Evolutionary conservation across 495 filamentous ascomycete genomes (phyloP).

Genomic region (Friedmanniomyces simplex): DNA sequence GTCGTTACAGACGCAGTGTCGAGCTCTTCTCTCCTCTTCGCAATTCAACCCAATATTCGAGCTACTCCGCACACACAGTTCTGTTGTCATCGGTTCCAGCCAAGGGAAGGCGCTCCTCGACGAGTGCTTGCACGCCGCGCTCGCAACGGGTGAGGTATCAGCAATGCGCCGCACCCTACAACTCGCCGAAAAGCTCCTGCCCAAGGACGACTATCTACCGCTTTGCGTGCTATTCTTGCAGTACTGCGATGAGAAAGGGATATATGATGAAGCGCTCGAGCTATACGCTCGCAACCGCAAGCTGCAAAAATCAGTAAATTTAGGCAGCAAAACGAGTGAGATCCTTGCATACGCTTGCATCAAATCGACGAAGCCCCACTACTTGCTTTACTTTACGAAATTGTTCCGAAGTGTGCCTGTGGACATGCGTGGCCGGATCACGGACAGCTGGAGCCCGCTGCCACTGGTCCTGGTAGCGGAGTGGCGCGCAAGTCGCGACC

Average conservation of each 20-base stretch:
- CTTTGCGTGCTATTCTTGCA: neutral
- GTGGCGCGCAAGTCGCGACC: constrained; percentile 1
- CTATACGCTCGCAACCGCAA: too few species aligned
- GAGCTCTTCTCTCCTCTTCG: neutral
- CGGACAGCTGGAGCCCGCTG: neutral
- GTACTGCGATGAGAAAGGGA: neutral
- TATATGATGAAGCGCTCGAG: neutral
- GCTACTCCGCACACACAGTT: neutral
- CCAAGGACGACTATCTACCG: neutral
- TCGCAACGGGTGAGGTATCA: neutral
- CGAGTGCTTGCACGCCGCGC: neutral
- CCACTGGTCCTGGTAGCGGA: neutral
- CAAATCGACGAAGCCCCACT: neutral
- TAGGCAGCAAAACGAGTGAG: neutral
- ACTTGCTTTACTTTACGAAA: neutral
- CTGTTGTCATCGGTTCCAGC: neutral
- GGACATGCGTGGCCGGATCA: constrained; percentile 1
- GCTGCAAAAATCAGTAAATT: neutral
- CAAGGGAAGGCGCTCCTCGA: neutral
- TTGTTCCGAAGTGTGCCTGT: neutral
- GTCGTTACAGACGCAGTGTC: too few species aligned
- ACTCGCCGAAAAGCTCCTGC: neutral
- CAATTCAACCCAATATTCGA: neutral
- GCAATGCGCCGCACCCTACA: neutral
- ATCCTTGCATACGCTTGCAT: constrained; percentile 9